phyloP scores from a whole-genome alignment of 2,329 filamentous ascomycete genomes.

The Microascus cirrosus region DNA sequence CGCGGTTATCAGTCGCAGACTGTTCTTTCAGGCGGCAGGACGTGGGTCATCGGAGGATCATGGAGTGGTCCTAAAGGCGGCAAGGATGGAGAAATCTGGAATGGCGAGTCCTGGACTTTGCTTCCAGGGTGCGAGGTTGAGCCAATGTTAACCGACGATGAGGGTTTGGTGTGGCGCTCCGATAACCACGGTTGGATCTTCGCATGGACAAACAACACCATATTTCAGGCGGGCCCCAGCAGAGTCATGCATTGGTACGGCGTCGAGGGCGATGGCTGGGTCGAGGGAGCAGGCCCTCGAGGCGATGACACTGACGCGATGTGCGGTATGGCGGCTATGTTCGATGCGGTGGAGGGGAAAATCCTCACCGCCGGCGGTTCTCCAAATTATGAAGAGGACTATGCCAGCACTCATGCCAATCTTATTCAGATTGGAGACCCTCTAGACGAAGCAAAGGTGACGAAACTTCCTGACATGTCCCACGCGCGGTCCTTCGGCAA shows the following conservation, averaged over 20 bases:
- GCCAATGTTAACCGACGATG: slow-evolving; percentile 37
- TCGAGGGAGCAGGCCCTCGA: slow-evolving; percentile 25
- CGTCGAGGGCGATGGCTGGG: slow-evolving; percentile 27
- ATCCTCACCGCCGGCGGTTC: slow-evolving; percentile 42
- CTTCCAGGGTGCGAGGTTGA: slow-evolving; percentile 29
- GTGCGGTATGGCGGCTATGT: slow-evolving; percentile 46
- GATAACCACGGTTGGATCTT: slow-evolving; percentile 22
- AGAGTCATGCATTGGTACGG: slow-evolving; percentile 46
- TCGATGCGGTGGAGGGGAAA: slow-evolving; percentile 44
- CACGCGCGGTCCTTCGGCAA: slow-evolving; percentile 29
- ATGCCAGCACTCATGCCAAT: slow-evolving; percentile 31
- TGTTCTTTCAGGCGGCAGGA: slow-evolving; percentile 36
- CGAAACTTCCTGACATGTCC: slow-evolving; percentile 16
- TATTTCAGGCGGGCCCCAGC: slow-evolving; percentile 45
- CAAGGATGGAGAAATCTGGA: slow-evolving; percentile 47
- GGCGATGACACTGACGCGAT: slow-evolving; percentile 34
- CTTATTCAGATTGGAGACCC: slow-evolving; percentile 32
- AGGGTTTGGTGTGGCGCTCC: slow-evolving; percentile 35
- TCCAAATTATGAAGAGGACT: slow-evolving; percentile 28
- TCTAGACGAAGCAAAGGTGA: slow-evolving; percentile 3
- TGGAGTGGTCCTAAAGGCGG: slow-evolving; percentile 31
- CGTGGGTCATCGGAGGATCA: slow-evolving; percentile 49
- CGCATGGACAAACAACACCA: slow-evolving; percentile 31
- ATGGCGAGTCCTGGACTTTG: slow-evolving; percentile 32
- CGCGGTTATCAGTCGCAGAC: slow-evolving; percentile 42